Evolutionary conservation across 1,139 yeast genomes (phyloP), one percentile per base, ranked within the genome.

Genomic region (Kodamaea sp.): DNA sequence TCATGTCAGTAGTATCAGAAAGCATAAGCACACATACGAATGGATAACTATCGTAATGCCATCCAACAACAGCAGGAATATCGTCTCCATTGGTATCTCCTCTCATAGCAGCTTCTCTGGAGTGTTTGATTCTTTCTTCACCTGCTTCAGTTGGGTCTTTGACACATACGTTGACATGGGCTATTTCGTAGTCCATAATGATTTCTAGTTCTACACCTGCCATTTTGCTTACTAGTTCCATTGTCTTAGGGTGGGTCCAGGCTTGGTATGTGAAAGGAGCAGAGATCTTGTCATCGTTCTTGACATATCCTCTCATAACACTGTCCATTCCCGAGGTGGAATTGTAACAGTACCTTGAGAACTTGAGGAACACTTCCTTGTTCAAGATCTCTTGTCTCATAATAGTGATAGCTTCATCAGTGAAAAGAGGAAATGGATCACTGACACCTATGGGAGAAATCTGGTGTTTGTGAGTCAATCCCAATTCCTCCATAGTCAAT

Each of bases 11-110:
- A 11, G 83, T 76, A 48, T 76, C 81, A 26, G 78, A 69, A 25
- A 78, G 51, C 83, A 78, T 78, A 35, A 78, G 60, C 13, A 78
- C 83, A 55, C 82, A 77, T n/a, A 78, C 83, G 53, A 75, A 75
- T 8, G 82, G 83, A 37, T 75, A 76, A 23, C 78, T 69, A 51
- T 78, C 83, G 35, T 62, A 53, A 57, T 78, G 83, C 83, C 83
- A 78, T 16, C 75, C 73, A 19, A 75, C 79, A 30, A 75, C 64
- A 26, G 77, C 79, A 14, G 77, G 77, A 31, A 73, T 62, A 20
- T 69, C 67, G 6, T 53, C 56, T 12, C 61, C 61, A 15, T 57
- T 48, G 5, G 43, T 36, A 10, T 34, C 45, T 13, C 44, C 51
- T 16, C 37, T 28, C 32, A 45, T 37, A 23, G 49, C 51, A 18